Base-by-base conservation (phyloP, 2,329 filamentous ascomycete genomes). In the Ilyonectria mors-panacis region DNA sequence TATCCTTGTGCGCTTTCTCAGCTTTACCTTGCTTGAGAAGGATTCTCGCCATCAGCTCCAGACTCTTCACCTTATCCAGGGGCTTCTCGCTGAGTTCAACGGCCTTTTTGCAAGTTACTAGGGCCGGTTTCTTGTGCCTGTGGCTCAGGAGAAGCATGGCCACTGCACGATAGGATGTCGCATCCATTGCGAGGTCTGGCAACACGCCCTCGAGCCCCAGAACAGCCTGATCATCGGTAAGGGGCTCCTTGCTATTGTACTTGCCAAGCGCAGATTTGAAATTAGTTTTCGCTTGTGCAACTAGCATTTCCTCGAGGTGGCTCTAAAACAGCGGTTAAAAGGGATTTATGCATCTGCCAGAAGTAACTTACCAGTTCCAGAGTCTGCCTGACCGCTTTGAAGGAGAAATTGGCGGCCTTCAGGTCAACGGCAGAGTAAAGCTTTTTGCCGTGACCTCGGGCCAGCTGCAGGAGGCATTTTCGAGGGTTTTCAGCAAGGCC, bases 201-300 rank as follows among this genome's bases (percentile, higher is more conserved):
- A 78, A 76, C 1, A 78, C 63, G 1, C 59, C 59, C 13, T 69
- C 51, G 1, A 78, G 47, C 1, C 72, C 76, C 0, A 77, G 56
- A 7, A 67, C 60, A 4, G 48, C 68, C 13, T 57, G 66, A 2
- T 63, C 58, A 17, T 60, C 58, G 12, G 19, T 51, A 1, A 74
- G 50, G 0, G 50, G 39, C 1, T 60, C 63, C 2, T 69, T 30
- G 3, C 55, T 47, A 2, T 44, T 21, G 15, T 44, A 26, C 13
- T 67, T 28, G 1, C 48, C 65, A 5, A 44, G 9, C 0, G 51
- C 17, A 2, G 26, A 62, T 10, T 54, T 47, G 42, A 75, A 76
- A 56, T 74, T 63, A 0, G 65, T 68, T 23, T 56, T 55, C 0
- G 74, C 74, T 60, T 73, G 69, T 1, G 59, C 42, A 1, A 44